Percentiles rank a stretch among this genome's conserved stretches.
Conservation (phyloP, 2,329 filamentous ascomycete species). For the Byssoonygena ceratinophila region DNA sequence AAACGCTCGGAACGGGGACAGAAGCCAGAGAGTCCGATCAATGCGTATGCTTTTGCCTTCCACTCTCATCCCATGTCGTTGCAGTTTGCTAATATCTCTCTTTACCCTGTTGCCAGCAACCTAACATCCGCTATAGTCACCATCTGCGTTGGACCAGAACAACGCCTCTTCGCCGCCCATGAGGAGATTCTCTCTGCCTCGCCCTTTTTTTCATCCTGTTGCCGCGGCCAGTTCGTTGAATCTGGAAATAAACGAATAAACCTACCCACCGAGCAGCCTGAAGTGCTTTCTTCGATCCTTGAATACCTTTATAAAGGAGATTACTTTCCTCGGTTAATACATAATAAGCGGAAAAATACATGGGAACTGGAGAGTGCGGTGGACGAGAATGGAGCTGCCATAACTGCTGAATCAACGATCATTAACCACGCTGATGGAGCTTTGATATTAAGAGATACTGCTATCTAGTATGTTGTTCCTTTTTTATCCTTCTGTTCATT, state of each 20-base stretch:
- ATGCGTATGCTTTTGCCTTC: constrained; percentile 22
- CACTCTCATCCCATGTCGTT: neutral
- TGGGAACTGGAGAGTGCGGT: constrained; percentile 66
- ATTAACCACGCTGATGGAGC: constrained; percentile 55
- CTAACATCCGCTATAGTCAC: constrained; percentile 63
- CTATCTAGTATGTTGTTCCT: constrained; percentile 54
- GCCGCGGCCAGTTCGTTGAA: constrained; percentile 54
- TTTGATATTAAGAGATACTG: constrained; percentile 72
- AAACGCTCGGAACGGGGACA: constrained; percentile 22
- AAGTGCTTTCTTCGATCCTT: constrained; percentile 80
- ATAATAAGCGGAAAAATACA: constrained; percentile 67
- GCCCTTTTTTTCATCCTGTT: constrained; percentile 62
- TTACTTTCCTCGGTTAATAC: constrained; percentile 73
- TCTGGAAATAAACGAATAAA: constrained; percentile 58
- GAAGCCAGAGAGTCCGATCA: constrained; percentile 26
- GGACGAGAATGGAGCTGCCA: constrained; percentile 30
- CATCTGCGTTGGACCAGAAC: constrained; percentile 66
- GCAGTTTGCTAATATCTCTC: neutral
- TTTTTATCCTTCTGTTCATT: neutral
- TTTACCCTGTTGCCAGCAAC: constrained; percentile 32
- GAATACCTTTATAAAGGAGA: constrained; percentile 93
- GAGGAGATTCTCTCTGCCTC: constrained; percentile 72
- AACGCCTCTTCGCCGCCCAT: constrained; percentile 83
- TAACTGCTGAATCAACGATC: constrained; percentile 50
- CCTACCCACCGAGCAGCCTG: constrained; percentile 74